Evolutionary conservation across 805 yeast genomes (phyloP).

Genomic region (Hanseniaspora meyeri): DNA sequence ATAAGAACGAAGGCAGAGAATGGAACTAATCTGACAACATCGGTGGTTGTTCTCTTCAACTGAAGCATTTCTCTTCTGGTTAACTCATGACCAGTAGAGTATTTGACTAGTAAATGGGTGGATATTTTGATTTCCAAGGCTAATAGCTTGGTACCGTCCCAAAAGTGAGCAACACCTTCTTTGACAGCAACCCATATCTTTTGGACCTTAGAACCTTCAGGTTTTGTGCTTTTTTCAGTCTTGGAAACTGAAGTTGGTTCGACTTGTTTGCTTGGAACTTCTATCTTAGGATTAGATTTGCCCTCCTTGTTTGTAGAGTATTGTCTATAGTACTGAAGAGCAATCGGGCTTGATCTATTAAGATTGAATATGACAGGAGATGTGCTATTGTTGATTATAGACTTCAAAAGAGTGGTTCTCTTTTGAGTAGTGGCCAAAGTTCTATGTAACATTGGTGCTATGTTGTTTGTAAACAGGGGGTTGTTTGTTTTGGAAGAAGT

Average conservation of each 20-base stretch:
- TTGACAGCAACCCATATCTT: constrained; percentile 74
- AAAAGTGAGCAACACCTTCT: constrained; percentile 80
- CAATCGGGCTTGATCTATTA: not conserved
- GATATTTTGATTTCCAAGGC: constrained; percentile 85
- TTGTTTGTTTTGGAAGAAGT: not conserved
- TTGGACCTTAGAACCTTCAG: constrained; percentile 28
- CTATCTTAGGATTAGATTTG: not conserved
- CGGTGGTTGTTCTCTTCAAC: constrained; percentile 73
- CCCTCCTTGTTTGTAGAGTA: constrained; percentile 3
- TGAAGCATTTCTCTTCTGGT: constrained; percentile 85
- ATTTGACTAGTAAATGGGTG: constrained; percentile 62
- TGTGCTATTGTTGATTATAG: not conserved
- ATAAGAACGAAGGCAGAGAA: constrained; percentile 79
- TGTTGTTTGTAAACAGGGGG: not conserved
- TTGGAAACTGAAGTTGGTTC: not conserved
- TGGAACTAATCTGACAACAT: constrained; percentile 79
- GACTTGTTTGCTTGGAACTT: constrained; percentile 8
- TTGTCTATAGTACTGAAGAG: not conserved
- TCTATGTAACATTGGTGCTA: not conserved
- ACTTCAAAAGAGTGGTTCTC: not conserved
- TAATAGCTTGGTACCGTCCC: constrained; percentile 89
- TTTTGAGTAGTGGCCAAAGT: not conserved
- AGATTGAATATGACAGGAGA: not conserved
- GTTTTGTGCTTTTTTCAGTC: not conserved
- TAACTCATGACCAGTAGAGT: constrained; percentile 81